Conservation (phyloP, 192 early-diverging fungal genomes). For the Geosiphon pyriformis region DNA sequence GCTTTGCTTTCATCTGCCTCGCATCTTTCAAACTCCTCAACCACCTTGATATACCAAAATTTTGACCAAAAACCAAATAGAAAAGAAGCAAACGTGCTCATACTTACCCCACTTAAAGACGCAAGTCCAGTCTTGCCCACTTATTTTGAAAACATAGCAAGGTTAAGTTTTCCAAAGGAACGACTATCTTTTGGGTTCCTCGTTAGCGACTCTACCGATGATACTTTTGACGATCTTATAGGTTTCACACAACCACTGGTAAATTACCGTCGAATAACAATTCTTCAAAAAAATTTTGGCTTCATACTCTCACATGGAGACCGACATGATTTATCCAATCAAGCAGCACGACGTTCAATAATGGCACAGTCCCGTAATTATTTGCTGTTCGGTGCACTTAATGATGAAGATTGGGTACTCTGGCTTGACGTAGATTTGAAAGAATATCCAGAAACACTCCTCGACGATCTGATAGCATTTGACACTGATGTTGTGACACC, state of each 20-base stretch:
- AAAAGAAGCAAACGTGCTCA: constrained; percentile 37
- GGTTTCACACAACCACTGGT: constrained; percentile 17
- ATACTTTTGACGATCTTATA: constrained; percentile 47
- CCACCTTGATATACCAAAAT: background rate
- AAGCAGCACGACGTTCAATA: constrained; percentile 49
- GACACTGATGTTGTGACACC: constrained; percentile 67
- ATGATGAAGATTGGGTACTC: constrained; percentile 63
- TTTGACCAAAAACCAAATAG: background rate
- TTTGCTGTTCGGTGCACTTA: constrained; percentile 51
- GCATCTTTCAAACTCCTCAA: background rate
- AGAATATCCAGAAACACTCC: constrained; percentile 53
- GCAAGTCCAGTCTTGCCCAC: constrained; percentile 47
- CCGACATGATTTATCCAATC: constrained; percentile 55
- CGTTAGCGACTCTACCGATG: constrained; percentile 56
- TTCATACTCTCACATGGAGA: constrained; percentile 43
- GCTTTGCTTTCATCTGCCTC: background rate
- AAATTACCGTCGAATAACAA: constrained; percentile 47
- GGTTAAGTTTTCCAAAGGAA: constrained; percentile 53
- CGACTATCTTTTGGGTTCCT: constrained; percentile 64
- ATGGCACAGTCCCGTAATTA: constrained; percentile 61
- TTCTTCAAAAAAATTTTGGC: constrained; percentile 56
- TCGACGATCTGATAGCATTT: constrained; percentile 54
- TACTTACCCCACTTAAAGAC: constrained; percentile 64
- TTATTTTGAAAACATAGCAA: constrained; percentile 55
- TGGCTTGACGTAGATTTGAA: constrained; percentile 73